Evolutionary conservation across 352 stramenopile species (phyloP), one percentile per base, ranked within the genome.

Genomic region (Phytopythium delawarense): DNA sequence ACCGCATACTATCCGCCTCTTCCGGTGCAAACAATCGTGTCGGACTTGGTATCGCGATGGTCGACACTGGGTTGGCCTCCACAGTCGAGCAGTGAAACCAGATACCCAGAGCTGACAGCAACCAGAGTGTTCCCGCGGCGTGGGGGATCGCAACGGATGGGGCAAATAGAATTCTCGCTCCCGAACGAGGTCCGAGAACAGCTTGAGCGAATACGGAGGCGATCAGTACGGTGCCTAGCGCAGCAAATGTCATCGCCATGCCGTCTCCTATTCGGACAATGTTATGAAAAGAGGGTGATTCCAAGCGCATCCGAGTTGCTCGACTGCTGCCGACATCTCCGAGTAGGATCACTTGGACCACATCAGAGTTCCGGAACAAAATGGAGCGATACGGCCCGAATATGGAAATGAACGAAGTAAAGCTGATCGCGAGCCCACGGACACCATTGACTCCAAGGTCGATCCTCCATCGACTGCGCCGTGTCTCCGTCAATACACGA

Each of bases 341-440:
- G 11, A 51, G 28, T 4, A 21, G 42, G 21, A 65, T 34, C 25
- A 32, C 28, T 2, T 53, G 45, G 13, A 65, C 28, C 20, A 64
- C 62, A 20, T 56, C 48, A n/a, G 46, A 49, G 56, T 65, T 59
- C 7, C 66, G 62, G 8, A 72, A 72, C 23, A 57, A 55, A 23
- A 69, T 34, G 20, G 57, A 63, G 2, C 46, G 37, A 32, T 63
- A 72, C 35, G 62, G 63, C n/a, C 66, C 66, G 8, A 72, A 66
- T 15, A 72, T 59, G 0, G 66, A 69, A 20, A 72, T 39, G 23
- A 65, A 59, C 5, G 62, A 69, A 4, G 51, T 62, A 39, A 69
- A 52, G 13, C 66, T 72, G 57, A 72, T 72, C 7, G 53, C 53
- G 30, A 69, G 53, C 0, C 62, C 66, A 8, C 66, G 66, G 7